Evolutionary conservation across 176 grass and related monocot species (phyloP), one percentile per base, ranked within the genome.

Genomic region (Rhynchospora tenuis): DNA sequence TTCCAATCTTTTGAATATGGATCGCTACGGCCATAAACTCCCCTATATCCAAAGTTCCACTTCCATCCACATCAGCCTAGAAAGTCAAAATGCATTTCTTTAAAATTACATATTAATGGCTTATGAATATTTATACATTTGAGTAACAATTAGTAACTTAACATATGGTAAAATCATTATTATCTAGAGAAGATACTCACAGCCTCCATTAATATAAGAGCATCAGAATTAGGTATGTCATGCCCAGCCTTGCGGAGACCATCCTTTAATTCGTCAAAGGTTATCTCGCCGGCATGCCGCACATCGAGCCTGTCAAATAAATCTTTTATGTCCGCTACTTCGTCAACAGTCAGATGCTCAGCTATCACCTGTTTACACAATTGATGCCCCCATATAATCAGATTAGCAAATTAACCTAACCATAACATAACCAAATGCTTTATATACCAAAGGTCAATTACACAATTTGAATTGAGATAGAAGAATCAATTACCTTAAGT

Each of bases 271-370:
- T 97, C 94, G 61, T 94, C 94, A 85, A 90, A 88, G 17, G 91
- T 91, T 44, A 97, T 87, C 77, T 81, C 89, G 31, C 94, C 89
- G 78, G 90, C 85, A 85, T 97, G 93, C 69, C 91, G 80, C 3
- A 89, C 92, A 81, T 97, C 94, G 86, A 97, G 93, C 46, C 83
- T 83, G 48, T 89, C 90, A 81, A 97, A 97, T 90, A 97, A 90
- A 29, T 92, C 94, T 59, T 94, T 97, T 90, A 97, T 97, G 64
- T 90, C 88, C 79, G 91, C 92, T 80, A 94, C 90, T 88, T 97
- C 90, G 76, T 97, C 92, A 13, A 85, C 79, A 4, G 92, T 90
- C 80, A 97, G 84, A 79, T 97, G 94, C 81, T 94, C 92, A 57
- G 94, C 94, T 86, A 97, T 94, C 59, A 97, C 94, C 90, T 97